Evolutionary conservation across 805 yeast genomes (phyloP).

Genomic region (Candida khao-thaluensis): DNA sequence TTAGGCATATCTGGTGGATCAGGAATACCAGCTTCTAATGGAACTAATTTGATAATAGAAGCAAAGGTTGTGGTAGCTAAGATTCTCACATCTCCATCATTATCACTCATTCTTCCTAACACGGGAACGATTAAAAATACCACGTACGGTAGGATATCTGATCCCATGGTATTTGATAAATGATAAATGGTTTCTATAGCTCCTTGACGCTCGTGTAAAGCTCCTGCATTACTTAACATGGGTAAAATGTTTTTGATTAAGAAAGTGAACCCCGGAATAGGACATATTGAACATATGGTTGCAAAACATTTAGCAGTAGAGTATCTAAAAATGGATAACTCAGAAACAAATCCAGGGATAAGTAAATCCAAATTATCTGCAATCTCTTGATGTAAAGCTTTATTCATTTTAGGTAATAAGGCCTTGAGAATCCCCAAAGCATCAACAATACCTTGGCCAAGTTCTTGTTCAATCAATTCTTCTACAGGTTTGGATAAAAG

Average conservation of each 20-base stretch:
- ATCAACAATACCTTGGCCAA: conserved; percentile 83
- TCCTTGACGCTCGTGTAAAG: conserved; percentile 79
- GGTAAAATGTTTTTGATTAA: conserved; percentile 80
- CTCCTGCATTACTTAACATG: conserved; percentile 72
- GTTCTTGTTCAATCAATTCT: conserved; percentile 37
- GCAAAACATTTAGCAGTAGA: conserved; percentile 90
- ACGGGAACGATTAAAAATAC: conserved; percentile 95
- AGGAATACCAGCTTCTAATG: conserved; percentile 95
- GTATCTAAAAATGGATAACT: conserved; percentile 81
- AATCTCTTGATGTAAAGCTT: conserved; percentile 49
- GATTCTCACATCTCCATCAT: conserved; percentile 82
- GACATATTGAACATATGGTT: conserved; percentile 65
- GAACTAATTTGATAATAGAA: conserved; percentile 89
- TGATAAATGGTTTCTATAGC: conserved; percentile 90
- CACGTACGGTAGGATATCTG: conserved; percentile 87
- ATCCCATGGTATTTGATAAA: conserved; percentile 79
- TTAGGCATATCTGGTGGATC: conserved; percentile 91
- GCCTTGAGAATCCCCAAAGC: conserved; percentile 80
- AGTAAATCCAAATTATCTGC: conserved; percentile 39
- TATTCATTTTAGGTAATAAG: conserved; percentile 59
- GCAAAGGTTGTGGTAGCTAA: conserved; percentile 97
- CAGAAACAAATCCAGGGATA: conserved; percentile 60
- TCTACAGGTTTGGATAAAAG: conserved; percentile 27
- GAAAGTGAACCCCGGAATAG: conserved; percentile 71
- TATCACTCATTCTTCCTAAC: conserved; percentile 96